Base-by-base conservation (phyloP, 371 early-diverging fungal genomes). In the Thermomucor indicae-seudaticae region DNA sequence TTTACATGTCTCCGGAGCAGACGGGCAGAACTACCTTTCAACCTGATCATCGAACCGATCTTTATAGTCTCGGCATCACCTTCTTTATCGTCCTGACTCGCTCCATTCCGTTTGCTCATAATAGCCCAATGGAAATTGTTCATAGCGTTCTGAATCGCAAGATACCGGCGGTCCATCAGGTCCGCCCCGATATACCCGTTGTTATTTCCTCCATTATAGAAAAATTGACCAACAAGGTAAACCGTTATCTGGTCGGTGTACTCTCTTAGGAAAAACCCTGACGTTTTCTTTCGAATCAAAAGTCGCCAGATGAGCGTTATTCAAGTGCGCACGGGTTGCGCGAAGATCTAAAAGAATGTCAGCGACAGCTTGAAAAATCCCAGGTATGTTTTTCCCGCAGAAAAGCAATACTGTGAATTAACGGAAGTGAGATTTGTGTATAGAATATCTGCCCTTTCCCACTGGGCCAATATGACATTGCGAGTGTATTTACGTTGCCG, bases 261-360 rank as follows among this genome's bases (percentile, higher is more conserved):
- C 23, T 1, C 3, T 49, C 14, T 31, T 22, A 6, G 12, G 8
- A 35, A 29, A 49, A 31, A 24, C 7, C 4, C 22, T 41, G 2
- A 25, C 16, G 2, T 32, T 19, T 28, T 10, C 29, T 29, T 42
- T 17, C 52, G n/a, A 14, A 22, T 42, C 16, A 22, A 29, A 60
- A 81, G 82, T 80, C 78, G 52, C 82, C 82, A 6, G 79, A 75
- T 46, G 75, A 75, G 55, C 55, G 82, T 45, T 81, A 81, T 49
- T 73, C 75, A 19, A 81, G 75, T 46, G 82, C 79, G 11, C 75
- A 71, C 51, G 80, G 80, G 3, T 55, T 81, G 32, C 66, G 78
- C 40, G 75, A 78, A 44, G 82, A 81, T 57, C 55, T 81, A 11
- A 62, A 74, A 38, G 71, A 67, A 46, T 78, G 78, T 39, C 54